Evolutionary conservation across 164 flowering plant genomes (phyloP), one percentile per base, ranked within the genome.

Genomic region (Magnolia kwangsiensis): DNA sequence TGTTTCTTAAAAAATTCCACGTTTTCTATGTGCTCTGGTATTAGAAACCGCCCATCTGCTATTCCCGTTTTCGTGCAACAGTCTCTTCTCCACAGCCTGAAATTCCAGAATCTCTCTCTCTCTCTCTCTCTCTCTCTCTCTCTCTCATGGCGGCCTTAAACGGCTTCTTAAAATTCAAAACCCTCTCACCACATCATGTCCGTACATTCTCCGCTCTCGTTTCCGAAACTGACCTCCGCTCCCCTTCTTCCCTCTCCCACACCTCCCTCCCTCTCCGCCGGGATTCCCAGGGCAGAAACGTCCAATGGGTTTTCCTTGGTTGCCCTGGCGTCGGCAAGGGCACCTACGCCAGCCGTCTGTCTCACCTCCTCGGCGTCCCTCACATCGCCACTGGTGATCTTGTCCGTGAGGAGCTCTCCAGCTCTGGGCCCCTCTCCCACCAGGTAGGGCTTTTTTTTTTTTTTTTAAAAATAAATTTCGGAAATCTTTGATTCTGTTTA

Each of bases 351-450:
- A 83, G 93, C 73, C 89, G 98, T 4, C 88, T 95, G 37, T 91
- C 92, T 7, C 79, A 31, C 21, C 88, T 93, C 27, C 93, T 95
- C 79, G 92, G 90, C 27, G 98, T 95, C 50, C 99, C 99, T 63
- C 98, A 95, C 75, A 95, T 95, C 79, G 93, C 99, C 81, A 95
- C 98, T 75, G 99, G 98, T 20, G 98, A 93, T 85, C 98, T 95
- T 77, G 95, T 95, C 66, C 89, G 99, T 6, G 90, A 91, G 2
- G 98, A 93, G 81, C 92, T 95, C 71, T 24, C 85, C 31, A 88
- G 93, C 51, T 82, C 91, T 19, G 93, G 97, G 1, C 93, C 93
- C 24, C 90, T 89, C 69, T 78, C 92, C 18, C 65, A 84, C 50
- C 85, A 92, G 95, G 98, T 94, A 55, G 0, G 3, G 18, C 61